These are phyloP conservation scores for Xylariaceae sp. DNA, from an alignment of 2,329 filamentous ascomycete species.

Conservation along the genomic window DNA sequence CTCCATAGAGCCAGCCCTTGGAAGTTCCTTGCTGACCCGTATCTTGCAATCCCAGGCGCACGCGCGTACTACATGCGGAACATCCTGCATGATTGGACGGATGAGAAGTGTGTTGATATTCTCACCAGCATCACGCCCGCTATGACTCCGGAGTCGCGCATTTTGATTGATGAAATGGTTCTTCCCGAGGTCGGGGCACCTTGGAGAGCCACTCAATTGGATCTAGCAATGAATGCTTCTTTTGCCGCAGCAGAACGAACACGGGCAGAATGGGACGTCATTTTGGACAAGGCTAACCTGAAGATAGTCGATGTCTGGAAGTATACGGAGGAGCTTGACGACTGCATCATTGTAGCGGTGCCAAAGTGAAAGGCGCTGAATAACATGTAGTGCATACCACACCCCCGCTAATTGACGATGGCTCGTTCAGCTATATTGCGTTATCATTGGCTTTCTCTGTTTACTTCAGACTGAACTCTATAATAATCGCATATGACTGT, in stretches of 20 bases:
- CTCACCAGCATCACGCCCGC: conserved; percentile 14
- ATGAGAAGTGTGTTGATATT: conserved; percentile 16
- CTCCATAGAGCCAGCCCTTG: not conserved
- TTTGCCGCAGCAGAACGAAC: conserved; percentile 16
- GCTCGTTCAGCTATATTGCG: no score
- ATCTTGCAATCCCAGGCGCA: conserved; percentile 12
- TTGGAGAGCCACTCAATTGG: conserved; percentile 15
- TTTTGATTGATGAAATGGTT: conserved; percentile 22
- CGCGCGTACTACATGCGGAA: conserved; percentile 21
- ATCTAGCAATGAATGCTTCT: conserved; percentile 15
- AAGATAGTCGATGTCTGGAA: conserved; percentile 9
- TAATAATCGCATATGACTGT: no score
- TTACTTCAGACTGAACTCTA: no score
- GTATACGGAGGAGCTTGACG: conserved; percentile 13
- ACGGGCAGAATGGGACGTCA: conserved; percentile 8
- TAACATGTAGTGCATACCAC: no score
- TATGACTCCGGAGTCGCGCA: conserved; percentile 14
- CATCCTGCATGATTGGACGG: conserved; percentile 18
- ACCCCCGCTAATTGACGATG: no score
- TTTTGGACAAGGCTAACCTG: conserved; percentile 12
- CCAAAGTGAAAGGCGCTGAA: no score
- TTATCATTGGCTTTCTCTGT: no score
- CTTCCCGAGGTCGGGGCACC: conserved; percentile 16
- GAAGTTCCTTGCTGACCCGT: not conserved
- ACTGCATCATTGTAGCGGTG: conserved; percentile 15